A percentile compares a stretch with the other conserved stretches of the same genome.
phyloP scores from a whole-genome alignment of 345 rosid species.

The Syzygium oleosum region DNA sequence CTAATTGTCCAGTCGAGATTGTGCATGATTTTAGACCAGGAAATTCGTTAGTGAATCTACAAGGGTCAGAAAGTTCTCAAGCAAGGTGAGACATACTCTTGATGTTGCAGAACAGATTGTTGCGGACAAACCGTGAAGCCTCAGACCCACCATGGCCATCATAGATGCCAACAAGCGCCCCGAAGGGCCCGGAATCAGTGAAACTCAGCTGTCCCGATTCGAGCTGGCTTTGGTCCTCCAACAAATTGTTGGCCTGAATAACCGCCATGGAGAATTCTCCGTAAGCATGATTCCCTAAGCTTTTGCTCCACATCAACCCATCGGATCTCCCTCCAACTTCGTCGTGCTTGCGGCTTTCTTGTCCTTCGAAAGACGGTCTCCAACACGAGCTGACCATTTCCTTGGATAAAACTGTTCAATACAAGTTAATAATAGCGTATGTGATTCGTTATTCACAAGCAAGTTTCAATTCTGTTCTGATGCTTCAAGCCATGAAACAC shows the following conservation, averaged over 20 bases:
- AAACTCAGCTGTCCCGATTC: slow-evolving; percentile 69
- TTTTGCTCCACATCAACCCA: slow-evolving; percentile 64
- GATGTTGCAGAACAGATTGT: slow-evolving; percentile 52
- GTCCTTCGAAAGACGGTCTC: slow-evolving; percentile 25
- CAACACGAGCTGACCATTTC: slow-evolving; percentile 63
- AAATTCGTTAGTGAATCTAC: background rate
- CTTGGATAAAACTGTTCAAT: background rate
- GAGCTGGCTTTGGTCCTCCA: slow-evolving; percentile 86
- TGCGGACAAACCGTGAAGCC: slow-evolving; percentile 50
- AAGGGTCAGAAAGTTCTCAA: background rate
- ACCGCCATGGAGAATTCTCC: slow-evolving; percentile 84
- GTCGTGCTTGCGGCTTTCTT: background rate
- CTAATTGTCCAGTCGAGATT: background rate
- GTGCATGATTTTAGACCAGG: background rate
- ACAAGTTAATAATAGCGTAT: background rate
- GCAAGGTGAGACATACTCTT: slow-evolving; percentile 34
- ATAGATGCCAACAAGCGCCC: slow-evolving; percentile 65
- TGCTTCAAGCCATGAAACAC: slow-evolving; percentile 6
- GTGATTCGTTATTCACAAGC: slow-evolving; percentile 4
- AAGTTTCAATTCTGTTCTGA: slow-evolving; percentile 2
- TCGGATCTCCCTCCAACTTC: slow-evolving; percentile 35
- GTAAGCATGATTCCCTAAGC: slow-evolving; percentile 48
- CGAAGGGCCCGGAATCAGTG: slow-evolving; percentile 31
- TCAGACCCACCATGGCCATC: slow-evolving; percentile 92
- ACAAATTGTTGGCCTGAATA: slow-evolving; percentile 57